Percentiles rank a stretch among this genome's conserved stretches.
Conservation (phyloP, 805 yeast genomes). For the Metschnikowia baotianmanensis region DNA sequence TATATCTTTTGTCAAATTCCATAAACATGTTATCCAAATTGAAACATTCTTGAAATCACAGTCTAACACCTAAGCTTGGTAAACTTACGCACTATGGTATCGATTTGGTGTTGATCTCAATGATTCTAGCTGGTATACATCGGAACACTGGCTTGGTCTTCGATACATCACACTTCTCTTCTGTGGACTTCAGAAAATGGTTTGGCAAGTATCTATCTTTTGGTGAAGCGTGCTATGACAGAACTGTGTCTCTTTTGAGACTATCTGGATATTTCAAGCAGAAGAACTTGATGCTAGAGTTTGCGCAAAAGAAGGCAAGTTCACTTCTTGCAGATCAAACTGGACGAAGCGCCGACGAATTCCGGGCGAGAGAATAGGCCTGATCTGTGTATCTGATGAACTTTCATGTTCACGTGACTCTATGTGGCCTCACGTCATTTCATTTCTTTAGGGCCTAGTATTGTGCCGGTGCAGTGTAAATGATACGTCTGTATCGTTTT, state of each 20-base stretch:
- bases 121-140: conserved; percentile 82
- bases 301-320: conserved; percentile 30
- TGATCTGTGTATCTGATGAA: not conserved
- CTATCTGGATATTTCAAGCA: conserved; percentile 52
- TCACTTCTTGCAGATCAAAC: conserved; percentile 15
- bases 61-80: conserved; percentile 46
- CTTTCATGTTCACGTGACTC: too few relatives aligned
- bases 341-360: conserved; percentile 28
- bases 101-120: conserved; percentile 75
- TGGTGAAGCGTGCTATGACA: conserved; percentile 61
- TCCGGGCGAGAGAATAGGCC: conserved; percentile 7
- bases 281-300: conserved; percentile 36
- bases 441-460: too few relatives aligned
- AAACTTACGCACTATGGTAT: conserved; percentile 67
- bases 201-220: conserved; percentile 51
- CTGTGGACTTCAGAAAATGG: conserved; percentile 45
- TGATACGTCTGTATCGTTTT: too few relatives aligned
- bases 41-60: too few relatives aligned
- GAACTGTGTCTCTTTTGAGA: conserved; percentile 43
- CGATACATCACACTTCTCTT: conserved; percentile 49
- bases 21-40: too few relatives aligned
- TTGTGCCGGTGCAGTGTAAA: too few relatives aligned
- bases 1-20: too few relatives aligned
- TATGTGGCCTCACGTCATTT: too few relatives aligned
- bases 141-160: conserved; percentile 74